A percentile compares a stretch with the other conserved stretches of the same genome.
Conservation (phyloP, 148 eudicot species). For the Selenicereus undatus region DNA sequence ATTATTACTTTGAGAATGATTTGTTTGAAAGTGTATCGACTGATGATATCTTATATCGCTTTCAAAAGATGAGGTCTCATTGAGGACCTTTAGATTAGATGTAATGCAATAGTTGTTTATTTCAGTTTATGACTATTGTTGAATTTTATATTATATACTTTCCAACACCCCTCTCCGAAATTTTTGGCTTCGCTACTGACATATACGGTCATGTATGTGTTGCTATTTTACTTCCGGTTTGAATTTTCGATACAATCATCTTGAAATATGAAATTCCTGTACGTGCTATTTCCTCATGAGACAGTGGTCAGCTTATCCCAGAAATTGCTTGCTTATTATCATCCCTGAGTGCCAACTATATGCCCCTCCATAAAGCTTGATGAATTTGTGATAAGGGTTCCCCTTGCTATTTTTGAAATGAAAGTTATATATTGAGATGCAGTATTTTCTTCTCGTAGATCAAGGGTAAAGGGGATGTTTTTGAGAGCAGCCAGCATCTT, state of each 20-base stretch:
- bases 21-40: too few relatives aligned
- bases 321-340: not conserved
- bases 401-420: too few relatives aligned
- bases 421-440: not conserved
- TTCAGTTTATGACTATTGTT: too few relatives aligned
- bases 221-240: not conserved
- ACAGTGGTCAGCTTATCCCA: conserved; percentile 4
- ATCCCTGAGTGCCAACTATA: not conserved
- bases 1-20: too few relatives aligned
- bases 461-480: not conserved
- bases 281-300: not conserved
- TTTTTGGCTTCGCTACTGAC: too few relatives aligned
- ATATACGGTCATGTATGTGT: not conserved
- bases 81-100: too few relatives aligned
- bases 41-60: too few relatives aligned
- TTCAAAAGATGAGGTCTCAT: too few relatives aligned
- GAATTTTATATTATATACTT: too few relatives aligned
- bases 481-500: not conserved
- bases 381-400: not conserved
- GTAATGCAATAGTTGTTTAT: too few relatives aligned
- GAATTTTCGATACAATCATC: not conserved
- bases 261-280: not conserved
- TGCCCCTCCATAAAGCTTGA: conserved; percentile 4
- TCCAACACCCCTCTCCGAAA: too few relatives aligned
- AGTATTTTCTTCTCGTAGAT: not conserved